Conservation (phyloP, 495 filamentous ascomycete genomes). For the Penicillium pulvis region DNA sequence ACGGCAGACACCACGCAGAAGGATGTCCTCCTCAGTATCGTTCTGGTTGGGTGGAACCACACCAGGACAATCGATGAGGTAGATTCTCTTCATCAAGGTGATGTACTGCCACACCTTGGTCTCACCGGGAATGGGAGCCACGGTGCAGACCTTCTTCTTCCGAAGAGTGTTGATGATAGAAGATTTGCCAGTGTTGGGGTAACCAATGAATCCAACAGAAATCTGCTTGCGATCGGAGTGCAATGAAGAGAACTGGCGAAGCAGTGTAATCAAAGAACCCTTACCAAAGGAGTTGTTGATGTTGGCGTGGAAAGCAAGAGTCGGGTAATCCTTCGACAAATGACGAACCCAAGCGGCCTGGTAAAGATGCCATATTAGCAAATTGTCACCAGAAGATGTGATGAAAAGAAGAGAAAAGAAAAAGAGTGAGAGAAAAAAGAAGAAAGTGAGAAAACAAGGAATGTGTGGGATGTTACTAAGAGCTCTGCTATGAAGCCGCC, state of each 20-base stretch:
- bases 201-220: slow-evolving; percentile 84
- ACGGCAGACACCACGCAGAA: slow-evolving; percentile 89
- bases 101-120: slow-evolving; percentile 99
- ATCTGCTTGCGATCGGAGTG: slow-evolving; percentile 93
- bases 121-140: slow-evolving; percentile 90
- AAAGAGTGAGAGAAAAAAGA: too few relatives aligned
- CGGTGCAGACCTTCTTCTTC: slow-evolving; percentile 88
- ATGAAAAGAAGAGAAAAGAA: not conserved
- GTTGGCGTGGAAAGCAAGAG: slow-evolving; percentile 87
- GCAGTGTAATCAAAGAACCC: slow-evolving; percentile 73
- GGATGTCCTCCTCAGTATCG: slow-evolving; percentile 82
- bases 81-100: slow-evolving; percentile 95
- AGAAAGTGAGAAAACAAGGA: slow-evolving; percentile 20
- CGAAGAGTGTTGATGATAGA: slow-evolving; percentile 91
- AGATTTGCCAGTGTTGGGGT: slow-evolving; percentile 88
- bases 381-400: slow-evolving; percentile 25
- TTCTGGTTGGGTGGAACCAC: slow-evolving; percentile 84
- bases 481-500: slow-evolving; percentile 67
- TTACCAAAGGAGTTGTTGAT: slow-evolving; percentile 93
- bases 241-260: slow-evolving; percentile 90
- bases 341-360: slow-evolving; percentile 84
- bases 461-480: slow-evolving; percentile 99
- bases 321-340: slow-evolving; percentile 84
- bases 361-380: slow-evolving; percentile 44
- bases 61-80: slow-evolving; percentile 95